Conservation (phyloP, 2,329 filamentous ascomycete genomes). For the Setomelanomma holmii region DNA sequence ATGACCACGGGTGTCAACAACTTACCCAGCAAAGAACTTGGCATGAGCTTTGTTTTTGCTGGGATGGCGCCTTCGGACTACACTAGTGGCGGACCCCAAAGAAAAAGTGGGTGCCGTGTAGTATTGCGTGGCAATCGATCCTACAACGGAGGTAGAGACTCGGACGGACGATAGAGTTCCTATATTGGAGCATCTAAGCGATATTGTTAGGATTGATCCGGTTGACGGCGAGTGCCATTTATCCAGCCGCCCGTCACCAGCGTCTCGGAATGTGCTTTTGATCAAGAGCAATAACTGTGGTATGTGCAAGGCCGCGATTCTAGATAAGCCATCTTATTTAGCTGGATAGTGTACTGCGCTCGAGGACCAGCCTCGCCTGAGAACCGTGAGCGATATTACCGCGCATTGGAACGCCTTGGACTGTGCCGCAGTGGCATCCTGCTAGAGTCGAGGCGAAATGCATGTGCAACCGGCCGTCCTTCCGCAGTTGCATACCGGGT, state of each 20-base stretch:
- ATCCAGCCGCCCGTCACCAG: conserved; percentile 29
- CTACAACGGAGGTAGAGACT: conserved; percentile 2
- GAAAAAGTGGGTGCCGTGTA: conserved; percentile 4
- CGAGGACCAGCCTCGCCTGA: background rate
- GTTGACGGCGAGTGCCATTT: conserved; percentile 16
- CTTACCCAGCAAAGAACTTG: conserved; percentile 8
- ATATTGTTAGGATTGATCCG: conserved; percentile 12
- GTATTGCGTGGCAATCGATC: conserved; percentile 5
- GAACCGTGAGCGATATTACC: background rate
- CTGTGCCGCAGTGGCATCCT: background rate
- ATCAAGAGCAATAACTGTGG: conserved; percentile 9
- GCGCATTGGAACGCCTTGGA: conserved; percentile 8
- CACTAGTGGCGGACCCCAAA: conserved; percentile 3
- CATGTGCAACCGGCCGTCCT: conserved; percentile 16
- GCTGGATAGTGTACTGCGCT: conserved; percentile 1
- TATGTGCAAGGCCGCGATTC: conserved; percentile 4
- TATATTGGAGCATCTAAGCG: conserved; percentile 16
- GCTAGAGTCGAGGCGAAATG: background rate
- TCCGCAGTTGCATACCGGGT: conserved; percentile 33
- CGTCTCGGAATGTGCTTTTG: conserved; percentile 9
- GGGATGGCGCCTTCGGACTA: conserved; percentile 1
- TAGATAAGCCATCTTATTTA: conserved; percentile 27
- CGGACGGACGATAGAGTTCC: conserved; percentile 10
- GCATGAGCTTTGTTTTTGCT: conserved; percentile 13
- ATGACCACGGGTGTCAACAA: conserved; percentile 5